These are phyloP conservation scores for Lepidium sativum DNA, from an alignment of 345 rosid genomes.

Conservation along the genomic window DNA sequence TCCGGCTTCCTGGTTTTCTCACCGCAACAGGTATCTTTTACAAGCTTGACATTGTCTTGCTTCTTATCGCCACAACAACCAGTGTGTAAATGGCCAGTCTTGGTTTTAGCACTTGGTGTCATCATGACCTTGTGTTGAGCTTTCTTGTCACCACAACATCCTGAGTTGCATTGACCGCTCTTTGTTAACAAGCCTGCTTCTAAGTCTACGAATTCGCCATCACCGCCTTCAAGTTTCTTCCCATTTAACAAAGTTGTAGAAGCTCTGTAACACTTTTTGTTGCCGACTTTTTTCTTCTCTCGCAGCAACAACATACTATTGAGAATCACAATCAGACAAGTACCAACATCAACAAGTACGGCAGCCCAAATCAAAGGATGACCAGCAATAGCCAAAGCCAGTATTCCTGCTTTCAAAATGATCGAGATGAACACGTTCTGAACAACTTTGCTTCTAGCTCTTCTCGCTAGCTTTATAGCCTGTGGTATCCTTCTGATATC, in stretches of 20 bases:
- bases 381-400: slow-evolving; percentile 63
- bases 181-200: slow-evolving; percentile 28
- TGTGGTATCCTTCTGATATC: slow-evolving; percentile 71
- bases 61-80: slow-evolving; percentile 22
- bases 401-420: slow-evolving; percentile 50
- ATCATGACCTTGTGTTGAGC: slow-evolving; percentile 14
- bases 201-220: slow-evolving; percentile 8
- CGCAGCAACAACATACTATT: slow-evolving; percentile 73
- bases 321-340: slow-evolving; percentile 76
- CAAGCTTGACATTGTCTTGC: slow-evolving; percentile 7
- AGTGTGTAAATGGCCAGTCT: slow-evolving; percentile 13
- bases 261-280: slow-evolving; percentile 22
- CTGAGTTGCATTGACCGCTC: slow-evolving; percentile 19
- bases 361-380: slow-evolving; percentile 95
- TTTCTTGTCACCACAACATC: slow-evolving; percentile 22
- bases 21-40: slow-evolving; percentile 10
- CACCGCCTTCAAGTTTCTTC: slow-evolving; percentile 14
- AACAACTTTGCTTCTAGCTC: slow-evolving; percentile 50
- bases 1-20: too few relatives aligned
- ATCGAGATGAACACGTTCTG: slow-evolving; percentile 57
- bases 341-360: slow-evolving; percentile 76
- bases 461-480: slow-evolving; percentile 53
- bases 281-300: slow-evolving; percentile 12
- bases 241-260: slow-evolving; percentile 6
- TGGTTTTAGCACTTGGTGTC: not conserved